Evolutionary conservation across 441 rosid species (phyloP).

Genomic region (Kokia cookei): DNA sequence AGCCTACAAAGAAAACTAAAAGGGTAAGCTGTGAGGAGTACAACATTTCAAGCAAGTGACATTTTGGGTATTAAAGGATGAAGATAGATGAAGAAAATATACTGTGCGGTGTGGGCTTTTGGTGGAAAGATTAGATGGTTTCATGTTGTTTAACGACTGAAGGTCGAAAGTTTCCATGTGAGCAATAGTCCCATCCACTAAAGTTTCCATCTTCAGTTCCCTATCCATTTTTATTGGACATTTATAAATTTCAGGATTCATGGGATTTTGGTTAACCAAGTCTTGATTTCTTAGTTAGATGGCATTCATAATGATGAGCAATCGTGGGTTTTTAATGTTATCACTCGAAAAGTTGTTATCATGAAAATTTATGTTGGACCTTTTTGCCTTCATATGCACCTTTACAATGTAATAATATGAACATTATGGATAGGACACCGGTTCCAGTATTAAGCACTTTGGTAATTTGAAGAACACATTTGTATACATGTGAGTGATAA

Average conservation of each 20-base stretch:
- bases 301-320: neutral
- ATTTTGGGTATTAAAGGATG: conserved; percentile 7
- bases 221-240: neutral
- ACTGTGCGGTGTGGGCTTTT: conserved; percentile 29
- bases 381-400: neutral
- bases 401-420: neutral
- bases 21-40: neutral
- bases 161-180: conserved; percentile 19
- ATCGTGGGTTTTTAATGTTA: neutral
- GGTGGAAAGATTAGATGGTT: conserved; percentile 25
- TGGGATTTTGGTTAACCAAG: neutral
- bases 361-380: neutral
- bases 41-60: conserved; percentile 3
- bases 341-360: neutral
- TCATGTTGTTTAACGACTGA: conserved; percentile 19
- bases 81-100: conserved; percentile 3
- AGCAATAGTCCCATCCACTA: conserved; percentile 30
- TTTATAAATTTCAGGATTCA: neutral
- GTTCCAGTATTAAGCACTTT: neutral
- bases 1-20: neutral
- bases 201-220: conserved; percentile 10
- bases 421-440: neutral
- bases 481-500: neutral
- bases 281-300: neutral
- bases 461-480: neutral